Percentiles rank a stretch among this genome's conserved stretches.
Evolutionary conservation across 2,329 filamentous ascomycete species (phyloP).

Genomic region (Scedosporium boydii): DNA sequence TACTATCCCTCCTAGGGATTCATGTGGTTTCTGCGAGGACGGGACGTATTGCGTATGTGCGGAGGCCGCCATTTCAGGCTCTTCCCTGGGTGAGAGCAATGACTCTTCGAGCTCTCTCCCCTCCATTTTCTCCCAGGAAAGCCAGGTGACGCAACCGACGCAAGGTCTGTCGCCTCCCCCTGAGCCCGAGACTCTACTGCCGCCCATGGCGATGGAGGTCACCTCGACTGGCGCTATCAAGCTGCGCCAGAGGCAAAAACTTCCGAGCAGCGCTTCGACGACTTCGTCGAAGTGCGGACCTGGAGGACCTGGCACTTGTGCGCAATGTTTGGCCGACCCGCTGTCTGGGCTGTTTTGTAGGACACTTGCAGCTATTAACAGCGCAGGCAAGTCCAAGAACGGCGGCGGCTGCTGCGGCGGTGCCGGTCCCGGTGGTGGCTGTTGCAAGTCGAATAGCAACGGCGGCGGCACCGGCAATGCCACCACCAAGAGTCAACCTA

Average conservation of each 20-base stretch:
- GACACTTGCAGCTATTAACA: constrained; percentile 52
- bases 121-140: constrained; percentile 10
- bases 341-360: constrained; percentile 78
- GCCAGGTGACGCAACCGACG: constrained; percentile 4
- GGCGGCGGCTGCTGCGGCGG: constrained; percentile 56
- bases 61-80: constrained; percentile 35
- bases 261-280: constrained; percentile 21
- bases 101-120: constrained; percentile 14
- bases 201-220: constrained; percentile 43
- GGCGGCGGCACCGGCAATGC: constrained; percentile 33
- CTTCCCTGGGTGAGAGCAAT: constrained; percentile 7
- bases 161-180: constrained; percentile 6
- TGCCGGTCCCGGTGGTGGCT: constrained; percentile 48
- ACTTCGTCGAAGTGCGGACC: constrained; percentile 41
- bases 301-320: constrained; percentile 68
- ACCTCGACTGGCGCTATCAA: constrained; percentile 52
- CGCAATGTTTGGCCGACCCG: constrained; percentile 68
- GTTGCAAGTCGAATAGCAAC: constrained; percentile 45
- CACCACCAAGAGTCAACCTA: not conserved
- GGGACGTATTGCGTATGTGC: constrained; percentile 77
- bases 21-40: constrained; percentile 75
- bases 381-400: constrained; percentile 34
- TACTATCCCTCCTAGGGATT: constrained; percentile 46
- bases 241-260: constrained; percentile 31
- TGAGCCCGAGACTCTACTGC: constrained; percentile 34